Percentiles rank a stretch among this genome's conserved stretches.
These are phyloP conservation scores for Cutaneotrichosporon daszewskae DNA, from an alignment of 1,284 basidiomycete species.

Conservation along the genomic window DNA sequence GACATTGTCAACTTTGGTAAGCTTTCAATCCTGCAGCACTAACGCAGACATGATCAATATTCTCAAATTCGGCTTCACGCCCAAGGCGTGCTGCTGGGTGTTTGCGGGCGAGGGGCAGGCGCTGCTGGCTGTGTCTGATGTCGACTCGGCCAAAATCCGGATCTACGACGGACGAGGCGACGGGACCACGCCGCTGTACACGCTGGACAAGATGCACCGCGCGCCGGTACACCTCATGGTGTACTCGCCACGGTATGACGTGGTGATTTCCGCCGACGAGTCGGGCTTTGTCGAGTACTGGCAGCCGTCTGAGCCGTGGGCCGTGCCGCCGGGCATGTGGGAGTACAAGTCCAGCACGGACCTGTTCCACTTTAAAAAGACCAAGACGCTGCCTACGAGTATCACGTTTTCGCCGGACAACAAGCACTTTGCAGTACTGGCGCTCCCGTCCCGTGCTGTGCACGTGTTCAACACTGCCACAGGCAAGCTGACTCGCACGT, in stretches of 20 bases:
- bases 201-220: conserved; percentile 70
- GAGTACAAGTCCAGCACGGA: conserved; percentile 86
- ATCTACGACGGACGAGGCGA: conserved; percentile 90
- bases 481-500: conserved; percentile 84
- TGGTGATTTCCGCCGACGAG: conserved; percentile 90
- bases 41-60: conserved; percentile 95
- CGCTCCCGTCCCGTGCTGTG: conserved; percentile 84
- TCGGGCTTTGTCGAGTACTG: conserved; percentile 96
- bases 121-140: conserved; percentile 85
- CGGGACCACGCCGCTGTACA: conserved; percentile 63
- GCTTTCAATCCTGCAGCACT: conserved; percentile 22
- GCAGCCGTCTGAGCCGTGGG: conserved; percentile 81
- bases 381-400: conserved; percentile 83
- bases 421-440: conserved; percentile 83
- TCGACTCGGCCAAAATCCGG: conserved; percentile 65
- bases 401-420: conserved; percentile 85
- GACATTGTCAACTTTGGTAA: conserved; percentile 94
- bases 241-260: conserved; percentile 87
- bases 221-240: conserved; percentile 85
- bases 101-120: conserved; percentile 85
- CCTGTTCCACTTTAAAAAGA: conserved; percentile 98
- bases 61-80: conserved; percentile 77
- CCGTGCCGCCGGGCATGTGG: conserved; percentile 78
- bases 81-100: conserved; percentile 87
- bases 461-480: conserved; percentile 87